A percentile compares a stretch with the other conserved stretches of the same genome.
These are phyloP conservation scores for Amanita jacksonii DNA, from an alignment of 768 basidiomycete genomes.

Conservation along the genomic window DNA sequence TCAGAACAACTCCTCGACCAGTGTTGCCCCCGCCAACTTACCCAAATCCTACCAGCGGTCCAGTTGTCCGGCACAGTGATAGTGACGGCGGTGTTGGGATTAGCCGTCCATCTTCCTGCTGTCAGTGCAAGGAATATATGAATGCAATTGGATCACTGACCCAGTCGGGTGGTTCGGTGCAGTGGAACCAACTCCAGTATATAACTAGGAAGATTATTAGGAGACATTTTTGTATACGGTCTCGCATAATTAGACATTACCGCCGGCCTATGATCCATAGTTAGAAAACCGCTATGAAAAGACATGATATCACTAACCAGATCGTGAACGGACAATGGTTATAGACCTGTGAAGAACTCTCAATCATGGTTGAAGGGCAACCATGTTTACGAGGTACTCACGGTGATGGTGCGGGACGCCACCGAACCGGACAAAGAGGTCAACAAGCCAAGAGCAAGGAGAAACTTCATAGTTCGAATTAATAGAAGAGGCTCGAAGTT, in stretches of 20 bases:
- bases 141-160: constrained; percentile 25
- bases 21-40: constrained; percentile 12
- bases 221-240: no score
- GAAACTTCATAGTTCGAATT: constrained; percentile 20
- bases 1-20: not conserved
- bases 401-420: constrained; percentile 53
- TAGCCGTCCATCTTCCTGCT: constrained; percentile 32
- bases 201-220: constrained; percentile 35
- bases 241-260: no score
- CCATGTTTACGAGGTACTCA: constrained; percentile 13
- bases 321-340: constrained; percentile 63
- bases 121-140: constrained; percentile 3
- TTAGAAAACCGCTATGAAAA: not conserved
- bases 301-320: constrained; percentile 32
- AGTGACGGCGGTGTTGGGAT: constrained; percentile 25
- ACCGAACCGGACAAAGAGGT: constrained; percentile 24
- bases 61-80: constrained; percentile 55
- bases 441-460: constrained; percentile 11
- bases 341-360: constrained; percentile 25
- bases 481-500: constrained; percentile 1
- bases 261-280: constrained; percentile 24
- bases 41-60: constrained; percentile 54
- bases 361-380: not conserved
- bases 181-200: constrained; percentile 42
- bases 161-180: constrained; percentile 40